Conservation (phyloP, 768 basidiomycete species). For the Tubosaeta sp. region DNA sequence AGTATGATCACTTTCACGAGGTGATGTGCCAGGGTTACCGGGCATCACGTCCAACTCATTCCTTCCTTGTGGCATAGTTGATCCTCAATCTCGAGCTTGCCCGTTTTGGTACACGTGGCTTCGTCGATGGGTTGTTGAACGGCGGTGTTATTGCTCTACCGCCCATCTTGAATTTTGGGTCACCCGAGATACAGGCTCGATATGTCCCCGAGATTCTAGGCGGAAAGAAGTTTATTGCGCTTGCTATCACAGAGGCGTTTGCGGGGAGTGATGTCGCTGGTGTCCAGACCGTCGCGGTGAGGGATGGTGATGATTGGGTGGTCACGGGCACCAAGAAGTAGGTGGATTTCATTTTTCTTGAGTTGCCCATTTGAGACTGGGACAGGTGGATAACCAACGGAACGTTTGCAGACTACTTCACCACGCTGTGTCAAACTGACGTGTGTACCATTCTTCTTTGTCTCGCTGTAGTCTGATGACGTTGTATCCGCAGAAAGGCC, state of each 20-base stretch:
- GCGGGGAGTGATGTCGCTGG: slow-evolving; percentile 86
- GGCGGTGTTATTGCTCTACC: slow-evolving; percentile 86
- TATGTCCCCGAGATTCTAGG: slow-evolving; percentile 70
- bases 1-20: slow-evolving; percentile 95
- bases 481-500: slow-evolving; percentile 47
- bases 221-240: slow-evolving; percentile 80
- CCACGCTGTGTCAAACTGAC: slow-evolving; percentile 71
- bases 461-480: slow-evolving; percentile 2
- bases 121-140: slow-evolving; percentile 81
- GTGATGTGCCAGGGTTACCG: slow-evolving; percentile 27
- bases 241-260: slow-evolving; percentile 93
- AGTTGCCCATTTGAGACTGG: background rate
- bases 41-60: background rate
- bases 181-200: slow-evolving; percentile 62
- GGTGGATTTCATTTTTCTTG: slow-evolving; percentile 9
- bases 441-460: slow-evolving; percentile 29
- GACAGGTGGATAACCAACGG: slow-evolving; percentile 88
- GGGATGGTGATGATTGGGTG: slow-evolving; percentile 83
- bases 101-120: slow-evolving; percentile 80
- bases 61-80: slow-evolving; percentile 38
- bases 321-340: slow-evolving; percentile 94
- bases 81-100: slow-evolving; percentile 80
- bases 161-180: slow-evolving; percentile 84
- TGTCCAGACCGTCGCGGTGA: slow-evolving; percentile 77
- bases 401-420: slow-evolving; percentile 80